Evolutionary conservation across 2,329 filamentous ascomycete genomes (phyloP).

Genomic region (Cytospora leucostoma): DNA sequence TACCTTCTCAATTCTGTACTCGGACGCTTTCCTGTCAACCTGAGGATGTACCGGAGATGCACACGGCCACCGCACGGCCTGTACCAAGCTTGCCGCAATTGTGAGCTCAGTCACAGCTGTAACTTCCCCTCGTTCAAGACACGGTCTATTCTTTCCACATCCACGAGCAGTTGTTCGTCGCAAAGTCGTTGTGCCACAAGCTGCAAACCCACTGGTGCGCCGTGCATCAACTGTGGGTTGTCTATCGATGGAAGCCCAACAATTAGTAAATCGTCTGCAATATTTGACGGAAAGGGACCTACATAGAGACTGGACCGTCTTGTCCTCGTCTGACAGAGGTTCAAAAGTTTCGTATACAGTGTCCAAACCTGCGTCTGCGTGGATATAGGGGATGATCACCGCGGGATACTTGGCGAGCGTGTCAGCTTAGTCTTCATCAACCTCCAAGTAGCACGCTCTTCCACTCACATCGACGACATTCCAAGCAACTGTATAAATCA

Average conservation of each 20-base stretch:
- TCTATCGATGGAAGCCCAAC: slow-evolving; percentile 29
- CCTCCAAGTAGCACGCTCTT: neutral
- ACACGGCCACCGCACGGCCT: too few relatives aligned
- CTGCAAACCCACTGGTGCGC: slow-evolving; percentile 39
- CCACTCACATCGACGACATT: slow-evolving; percentile 38
- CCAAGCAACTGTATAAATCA: slow-evolving; percentile 40
- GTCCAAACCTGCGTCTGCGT: slow-evolving; percentile 36
- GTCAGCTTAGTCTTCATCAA: neutral
- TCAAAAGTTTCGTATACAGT: slow-evolving; percentile 33
- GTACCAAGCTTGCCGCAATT: too few relatives aligned
- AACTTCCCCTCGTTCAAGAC: slow-evolving; percentile 29
- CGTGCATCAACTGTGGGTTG: slow-evolving; percentile 38
- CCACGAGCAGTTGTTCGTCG: slow-evolving; percentile 37
- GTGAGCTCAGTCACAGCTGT: neutral
- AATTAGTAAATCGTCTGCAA: neutral
- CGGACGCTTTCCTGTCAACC: too few relatives aligned
- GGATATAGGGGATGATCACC: slow-evolving; percentile 37
- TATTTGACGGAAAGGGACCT: slow-evolving; percentile 11
- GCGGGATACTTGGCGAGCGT: slow-evolving; percentile 35
- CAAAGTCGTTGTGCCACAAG: slow-evolving; percentile 37
- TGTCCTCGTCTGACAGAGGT: slow-evolving; percentile 33
- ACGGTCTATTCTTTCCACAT: slow-evolving; percentile 36
- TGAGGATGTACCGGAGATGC: too few relatives aligned
- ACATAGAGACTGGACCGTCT: slow-evolving; percentile 36
- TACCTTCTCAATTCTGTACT: too few relatives aligned